Evolutionary conservation across 2,329 filamentous ascomycete species (phyloP), one percentile per base, ranked within the genome.

Genomic region (Scedosporium minutisporum): DNA sequence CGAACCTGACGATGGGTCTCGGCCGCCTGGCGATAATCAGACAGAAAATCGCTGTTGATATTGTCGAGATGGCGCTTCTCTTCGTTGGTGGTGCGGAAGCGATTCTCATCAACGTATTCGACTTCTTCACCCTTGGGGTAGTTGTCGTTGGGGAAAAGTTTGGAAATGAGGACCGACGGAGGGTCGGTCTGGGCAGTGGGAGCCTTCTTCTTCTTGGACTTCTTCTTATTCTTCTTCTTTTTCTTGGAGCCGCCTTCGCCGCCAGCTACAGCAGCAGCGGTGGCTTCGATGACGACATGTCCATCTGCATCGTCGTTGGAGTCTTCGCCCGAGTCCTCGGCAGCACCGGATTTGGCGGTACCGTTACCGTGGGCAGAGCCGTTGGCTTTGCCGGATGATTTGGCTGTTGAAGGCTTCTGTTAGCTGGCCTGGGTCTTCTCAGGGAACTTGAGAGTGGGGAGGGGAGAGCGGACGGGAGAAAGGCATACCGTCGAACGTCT

Each of bases 1-100:
- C 91, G 87, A 63, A 95, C 91, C 72, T 96, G 89, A 63, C 91
- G 86, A 74, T 96, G 91, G n/a, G 91, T 85, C 76, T 96, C 91
- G n/a, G 91, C 90, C 57, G 86, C 91, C 69, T 93, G 84, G 65
- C 91, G 87, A 73, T 93, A 96, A 70, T 96, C 91, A 65, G 82
- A 80, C 61, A 96, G 76, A 77, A 91, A 93, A 66, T 93, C 88
- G 68, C 85, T 87, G 74, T 92, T 90, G 78, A 92, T 84, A 70
- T 90, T 89, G 72, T 93, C 89, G 61, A 93, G 80, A 69, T 93
- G 86, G 62, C 90, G 84, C 77, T 93, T 92, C 79, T 96, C 91
- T 74, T 93, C 91, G 72, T 80, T 84, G 16, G 90, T 95, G 4
- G 89, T 93, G 57, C 91, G 84, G 74, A 87, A 90, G 61, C 81